These are phyloP conservation scores for Microdochium paspali DNA, from an alignment of 2,329 filamentous ascomycete species.

Conservation along the genomic window DNA sequence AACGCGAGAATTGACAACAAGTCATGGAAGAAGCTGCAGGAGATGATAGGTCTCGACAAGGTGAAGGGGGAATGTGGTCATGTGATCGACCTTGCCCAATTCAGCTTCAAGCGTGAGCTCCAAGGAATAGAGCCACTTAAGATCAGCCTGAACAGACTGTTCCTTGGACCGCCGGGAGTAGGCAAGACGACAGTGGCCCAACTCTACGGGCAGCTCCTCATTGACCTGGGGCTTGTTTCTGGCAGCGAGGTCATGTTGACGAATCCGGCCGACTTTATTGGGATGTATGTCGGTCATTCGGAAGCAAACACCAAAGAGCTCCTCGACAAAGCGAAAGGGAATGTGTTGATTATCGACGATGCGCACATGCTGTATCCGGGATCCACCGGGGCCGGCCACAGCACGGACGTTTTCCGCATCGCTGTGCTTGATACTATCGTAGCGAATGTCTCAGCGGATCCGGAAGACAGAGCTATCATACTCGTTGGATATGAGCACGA, in stretches of 20 bases:
- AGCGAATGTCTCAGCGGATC: constrained; percentile 56
- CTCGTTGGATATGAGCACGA: constrained; percentile 61
- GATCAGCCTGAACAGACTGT: constrained; percentile 16
- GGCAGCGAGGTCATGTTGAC: constrained; percentile 40
- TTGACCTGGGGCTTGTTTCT: constrained; percentile 25
- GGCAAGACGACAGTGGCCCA: constrained; percentile 21
- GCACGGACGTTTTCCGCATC: constrained; percentile 37
- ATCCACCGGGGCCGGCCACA: constrained; percentile 14
- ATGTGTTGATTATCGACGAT: constrained; percentile 74
- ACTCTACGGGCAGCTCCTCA: constrained; percentile 17
- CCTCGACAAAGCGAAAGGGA: constrained; percentile 55
- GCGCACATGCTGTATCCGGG: constrained; percentile 56
- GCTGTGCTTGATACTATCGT: constrained; percentile 68
- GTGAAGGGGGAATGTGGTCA: constrained; percentile 24
- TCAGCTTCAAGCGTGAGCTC: constrained; percentile 17
- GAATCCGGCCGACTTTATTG: constrained; percentile 67
- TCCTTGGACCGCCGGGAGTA: constrained; percentile 18
- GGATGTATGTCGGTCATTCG: constrained; percentile 51
- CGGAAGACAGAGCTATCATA: constrained; percentile 64
- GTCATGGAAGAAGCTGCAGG: constrained; percentile 19
- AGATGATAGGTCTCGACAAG: constrained; percentile 13
- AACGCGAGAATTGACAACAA: too few species aligned
- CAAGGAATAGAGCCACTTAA: constrained; percentile 13
- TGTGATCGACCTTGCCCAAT: constrained; percentile 24
- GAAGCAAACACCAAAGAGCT: constrained; percentile 67